Conservation (phyloP, 2,329 filamentous ascomycete species). For the Chaetomium sp. region DNA sequence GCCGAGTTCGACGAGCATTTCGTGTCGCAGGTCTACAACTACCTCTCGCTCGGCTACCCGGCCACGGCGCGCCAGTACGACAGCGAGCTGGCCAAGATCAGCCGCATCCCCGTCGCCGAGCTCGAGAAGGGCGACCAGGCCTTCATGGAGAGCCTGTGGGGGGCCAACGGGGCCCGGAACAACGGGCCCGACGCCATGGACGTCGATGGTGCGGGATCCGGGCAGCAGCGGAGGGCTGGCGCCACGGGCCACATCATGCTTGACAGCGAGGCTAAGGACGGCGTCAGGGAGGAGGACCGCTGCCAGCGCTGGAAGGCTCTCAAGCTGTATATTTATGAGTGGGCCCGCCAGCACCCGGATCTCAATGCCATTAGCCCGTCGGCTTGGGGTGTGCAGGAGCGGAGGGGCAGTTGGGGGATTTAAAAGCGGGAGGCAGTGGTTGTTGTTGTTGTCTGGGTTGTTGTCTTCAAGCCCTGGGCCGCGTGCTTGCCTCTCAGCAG, state of each 20-base stretch:
- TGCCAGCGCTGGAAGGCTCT: conserved; percentile 79
- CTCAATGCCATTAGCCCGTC: conserved; percentile 62
- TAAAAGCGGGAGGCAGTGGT: conserved; percentile 37
- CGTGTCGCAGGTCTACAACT: conserved; percentile 96
- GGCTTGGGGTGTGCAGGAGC: conserved; percentile 68
- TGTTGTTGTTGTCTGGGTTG: conserved; percentile 10
- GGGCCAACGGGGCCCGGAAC: conserved; percentile 16
- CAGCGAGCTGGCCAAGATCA: conserved; percentile 81
- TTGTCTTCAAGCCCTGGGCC: background rate
- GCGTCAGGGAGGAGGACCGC: conserved; percentile 52
- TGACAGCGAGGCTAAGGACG: conserved; percentile 49
- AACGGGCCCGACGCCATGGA: background rate
- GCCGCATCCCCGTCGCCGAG: conserved; percentile 66
- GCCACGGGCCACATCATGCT: conserved; percentile 78
- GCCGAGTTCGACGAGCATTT: conserved; percentile 80
- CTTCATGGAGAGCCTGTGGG: conserved; percentile 47
- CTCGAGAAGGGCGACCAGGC: conserved; percentile 70
- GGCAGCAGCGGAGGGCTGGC: conserved; percentile 41
- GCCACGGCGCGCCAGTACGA: conserved; percentile 82
- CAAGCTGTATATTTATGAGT: conserved; percentile 80
- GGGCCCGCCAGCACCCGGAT: conserved; percentile 83
- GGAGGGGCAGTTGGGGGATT: conserved; percentile 73
- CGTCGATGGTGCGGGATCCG: background rate
- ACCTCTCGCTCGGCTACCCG: conserved; percentile 89
- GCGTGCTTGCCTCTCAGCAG: background rate